Conservation (phyloP, 805 yeast species). For the Nakazawaea anatomiae region DNA sequence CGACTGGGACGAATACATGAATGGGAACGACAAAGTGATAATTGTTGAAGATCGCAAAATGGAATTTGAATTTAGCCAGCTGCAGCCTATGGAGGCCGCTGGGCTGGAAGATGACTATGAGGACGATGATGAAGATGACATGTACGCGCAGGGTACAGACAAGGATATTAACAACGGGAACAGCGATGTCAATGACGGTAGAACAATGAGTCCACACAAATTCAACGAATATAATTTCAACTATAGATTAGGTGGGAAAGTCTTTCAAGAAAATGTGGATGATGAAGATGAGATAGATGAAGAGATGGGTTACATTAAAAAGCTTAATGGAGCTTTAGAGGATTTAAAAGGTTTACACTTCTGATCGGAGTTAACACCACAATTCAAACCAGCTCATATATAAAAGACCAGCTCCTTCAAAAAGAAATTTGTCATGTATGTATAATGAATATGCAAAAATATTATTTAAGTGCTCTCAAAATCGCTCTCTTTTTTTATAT, state of each 20-base stretch:
- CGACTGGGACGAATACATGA: slow-evolving; percentile 15
- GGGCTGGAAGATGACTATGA: neutral
- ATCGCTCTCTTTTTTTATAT: no score
- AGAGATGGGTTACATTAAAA: neutral
- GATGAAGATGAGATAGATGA: neutral
- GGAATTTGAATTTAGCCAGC: neutral
- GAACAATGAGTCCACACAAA: neutral
- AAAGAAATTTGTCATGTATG: no score
- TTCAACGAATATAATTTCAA: slow-evolving; percentile 1
- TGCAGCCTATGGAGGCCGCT: no score
- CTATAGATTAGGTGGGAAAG: slow-evolving; percentile 4
- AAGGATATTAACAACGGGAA: neutral
- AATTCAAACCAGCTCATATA: no score
- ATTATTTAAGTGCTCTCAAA: no score
- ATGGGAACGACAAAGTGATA: slow-evolving; percentile 1
- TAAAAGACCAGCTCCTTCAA: no score
- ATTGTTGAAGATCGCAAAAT: neutral
- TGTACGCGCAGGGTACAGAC: neutral
- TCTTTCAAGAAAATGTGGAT: neutral
- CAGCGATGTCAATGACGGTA: neutral
- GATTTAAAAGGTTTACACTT: slow-evolving; percentile 10
- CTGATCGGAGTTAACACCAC: neutral
- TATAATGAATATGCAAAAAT: no score
- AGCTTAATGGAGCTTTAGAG: neutral
- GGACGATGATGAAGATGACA: neutral